phyloP scores from a whole-genome alignment of 805 yeast species.

The Lachancea dasiensis region DNA sequence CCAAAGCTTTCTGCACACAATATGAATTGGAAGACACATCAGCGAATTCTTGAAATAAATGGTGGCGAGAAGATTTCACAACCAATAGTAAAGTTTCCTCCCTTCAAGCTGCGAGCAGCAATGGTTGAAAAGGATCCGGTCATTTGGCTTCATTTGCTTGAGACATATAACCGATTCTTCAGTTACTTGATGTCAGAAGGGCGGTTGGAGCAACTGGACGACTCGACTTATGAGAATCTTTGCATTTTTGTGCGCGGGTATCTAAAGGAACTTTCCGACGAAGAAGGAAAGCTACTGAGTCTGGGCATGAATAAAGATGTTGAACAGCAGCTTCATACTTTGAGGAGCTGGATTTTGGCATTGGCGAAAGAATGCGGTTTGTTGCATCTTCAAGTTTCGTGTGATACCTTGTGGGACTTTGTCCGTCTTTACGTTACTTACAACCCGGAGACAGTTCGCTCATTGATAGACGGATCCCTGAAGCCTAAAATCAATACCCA shows the following conservation, averaged over 20 bases:
- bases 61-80: slow-evolving; percentile 26
- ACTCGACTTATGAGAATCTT: slow-evolving; percentile 53
- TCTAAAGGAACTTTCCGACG: slow-evolving; percentile 55
- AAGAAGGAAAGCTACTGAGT: slow-evolving; percentile 54
- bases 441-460: slow-evolving; percentile 41
- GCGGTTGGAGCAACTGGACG: slow-evolving; percentile 38
- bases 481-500: slow-evolving; percentile 27
- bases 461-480: slow-evolving; percentile 47
- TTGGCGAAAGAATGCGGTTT: slow-evolving; percentile 48
- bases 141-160: slow-evolving; percentile 70
- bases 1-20: neutral
- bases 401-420: slow-evolving; percentile 61
- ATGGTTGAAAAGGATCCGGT: slow-evolving; percentile 78
- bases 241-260: slow-evolving; percentile 51
- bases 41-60: slow-evolving; percentile 9
- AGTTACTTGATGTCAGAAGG: slow-evolving; percentile 39
- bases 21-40: slow-evolving; percentile 3
- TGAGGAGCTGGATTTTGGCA: slow-evolving; percentile 46
- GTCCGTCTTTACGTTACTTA: slow-evolving; percentile 45
- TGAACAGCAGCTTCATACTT: slow-evolving; percentile 40
- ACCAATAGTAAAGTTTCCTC: slow-evolving; percentile 68
- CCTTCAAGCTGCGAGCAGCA: slow-evolving; percentile 68
- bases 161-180: slow-evolving; percentile 52
- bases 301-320: slow-evolving; percentile 72
- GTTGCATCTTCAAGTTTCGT: slow-evolving; percentile 49